These are phyloP conservation scores for Wickerhamiella shivajii DNA, from an alignment of 805 yeast genomes.

Conservation along the genomic window DNA sequence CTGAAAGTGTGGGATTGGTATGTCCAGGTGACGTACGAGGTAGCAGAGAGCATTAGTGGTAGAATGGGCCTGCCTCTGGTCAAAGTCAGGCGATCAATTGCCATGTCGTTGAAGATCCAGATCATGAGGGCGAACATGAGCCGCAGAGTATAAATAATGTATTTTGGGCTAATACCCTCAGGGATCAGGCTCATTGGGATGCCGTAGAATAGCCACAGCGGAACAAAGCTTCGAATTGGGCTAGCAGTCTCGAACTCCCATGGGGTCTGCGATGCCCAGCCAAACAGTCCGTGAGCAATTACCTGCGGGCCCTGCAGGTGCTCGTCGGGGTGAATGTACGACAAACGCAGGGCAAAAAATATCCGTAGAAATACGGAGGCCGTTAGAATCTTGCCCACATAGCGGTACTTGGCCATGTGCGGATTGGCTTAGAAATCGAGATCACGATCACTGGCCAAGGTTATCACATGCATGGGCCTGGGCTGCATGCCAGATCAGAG, in stretches of 20 bases:
- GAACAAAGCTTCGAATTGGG: conserved; percentile 61
- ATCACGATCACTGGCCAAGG: too few species aligned
- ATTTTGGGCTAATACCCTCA: conserved; percentile 30
- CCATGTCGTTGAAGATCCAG: conserved; percentile 28
- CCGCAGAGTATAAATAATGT: conserved; percentile 40
- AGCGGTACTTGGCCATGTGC: too few species aligned
- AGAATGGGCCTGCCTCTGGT: conserved; percentile 34
- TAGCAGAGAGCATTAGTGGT: conserved; percentile 29
- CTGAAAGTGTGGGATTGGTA: conserved; percentile 82
- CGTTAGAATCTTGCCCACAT: too few species aligned
- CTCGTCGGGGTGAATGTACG: conserved; percentile 96
- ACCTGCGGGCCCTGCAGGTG: conserved; percentile 86
- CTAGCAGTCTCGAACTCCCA: conserved; percentile 61
- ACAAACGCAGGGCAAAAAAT: conserved; percentile 47
- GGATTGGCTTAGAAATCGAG: too few species aligned
- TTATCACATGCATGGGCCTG: too few species aligned
- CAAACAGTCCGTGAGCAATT: conserved; percentile 32
- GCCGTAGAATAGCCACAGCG: conserved; percentile 53
- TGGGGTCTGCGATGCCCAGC: conserved; percentile 39
- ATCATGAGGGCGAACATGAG: conserved; percentile 31
- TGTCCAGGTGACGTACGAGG: conserved; percentile 58
- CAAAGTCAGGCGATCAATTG: conserved; percentile 34
- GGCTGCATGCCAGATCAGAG: too few species aligned
- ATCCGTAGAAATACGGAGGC: too few species aligned
- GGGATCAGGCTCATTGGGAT: conserved; percentile 38